These are phyloP conservation scores for Myxozyma mucilagina DNA, from an alignment of 805 yeast genomes.

Conservation along the genomic window DNA sequence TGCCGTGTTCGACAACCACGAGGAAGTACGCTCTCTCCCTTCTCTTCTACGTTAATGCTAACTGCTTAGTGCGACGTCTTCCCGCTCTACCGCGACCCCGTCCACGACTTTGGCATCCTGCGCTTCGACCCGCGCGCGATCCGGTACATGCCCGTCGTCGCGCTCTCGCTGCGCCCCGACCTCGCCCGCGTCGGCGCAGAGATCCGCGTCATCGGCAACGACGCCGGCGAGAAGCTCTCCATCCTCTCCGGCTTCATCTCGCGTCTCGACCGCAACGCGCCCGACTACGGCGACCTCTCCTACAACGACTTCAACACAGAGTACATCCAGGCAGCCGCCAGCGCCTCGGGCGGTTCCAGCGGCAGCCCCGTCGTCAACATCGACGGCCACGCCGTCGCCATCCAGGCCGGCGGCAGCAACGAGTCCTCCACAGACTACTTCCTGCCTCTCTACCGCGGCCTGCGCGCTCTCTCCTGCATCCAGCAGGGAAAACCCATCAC, in stretches of 20 bases:
- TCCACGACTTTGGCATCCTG: slow-evolving; percentile 90
- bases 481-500: slow-evolving; percentile 62
- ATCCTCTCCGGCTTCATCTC: slow-evolving; percentile 82
- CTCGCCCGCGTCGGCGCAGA: slow-evolving; percentile 75
- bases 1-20: slow-evolving; percentile 91
- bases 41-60: slow-evolving; percentile 43
- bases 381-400: slow-evolving; percentile 82
- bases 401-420: slow-evolving; percentile 83
- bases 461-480: slow-evolving; percentile 75
- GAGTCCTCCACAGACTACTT: slow-evolving; percentile 94
- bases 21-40: slow-evolving; percentile 78
- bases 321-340: slow-evolving; percentile 58
- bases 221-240: slow-evolving; percentile 90
- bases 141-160: slow-evolving; percentile 70
- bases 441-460: slow-evolving; percentile 78
- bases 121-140: slow-evolving; percentile 70
- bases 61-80: slow-evolving; percentile 22
- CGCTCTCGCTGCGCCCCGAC: slow-evolving; percentile 72
- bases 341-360: slow-evolving; percentile 93
- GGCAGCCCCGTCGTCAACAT: slow-evolving; percentile 96
- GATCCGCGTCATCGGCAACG: slow-evolving; percentile 93
- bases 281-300: slow-evolving; percentile 84
- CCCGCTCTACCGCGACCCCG: slow-evolving; percentile 71
- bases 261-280: slow-evolving; percentile 89
- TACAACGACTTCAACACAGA: slow-evolving; percentile 61